Evolutionary conservation across 2,329 filamentous ascomycete genomes (phyloP).

Genomic region (Penicillium olsonii): DNA sequence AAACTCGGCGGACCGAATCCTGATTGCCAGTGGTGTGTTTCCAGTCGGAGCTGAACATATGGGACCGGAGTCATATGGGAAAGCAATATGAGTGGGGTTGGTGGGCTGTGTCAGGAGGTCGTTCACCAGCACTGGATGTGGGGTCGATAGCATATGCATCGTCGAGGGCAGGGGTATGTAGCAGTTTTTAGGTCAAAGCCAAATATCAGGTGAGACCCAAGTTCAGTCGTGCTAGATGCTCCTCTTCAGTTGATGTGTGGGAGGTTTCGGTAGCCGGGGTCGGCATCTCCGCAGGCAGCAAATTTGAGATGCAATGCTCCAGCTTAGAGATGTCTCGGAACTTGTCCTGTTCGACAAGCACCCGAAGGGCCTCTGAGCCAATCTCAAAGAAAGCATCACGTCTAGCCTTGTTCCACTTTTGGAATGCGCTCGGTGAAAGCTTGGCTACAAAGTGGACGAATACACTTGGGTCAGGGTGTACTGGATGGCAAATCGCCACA

Average conservation of each 20-base stretch:
- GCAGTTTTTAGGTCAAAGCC: background rate
- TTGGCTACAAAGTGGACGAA: constrained; percentile 32
- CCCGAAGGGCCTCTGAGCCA: constrained; percentile 41
- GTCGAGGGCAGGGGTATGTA: no score
- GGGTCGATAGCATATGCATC: no score
- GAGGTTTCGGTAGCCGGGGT: constrained; percentile 13
- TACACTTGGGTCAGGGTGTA: constrained; percentile 32
- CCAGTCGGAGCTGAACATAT: no score
- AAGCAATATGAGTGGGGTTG: no score
- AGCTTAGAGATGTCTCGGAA: constrained; percentile 32
- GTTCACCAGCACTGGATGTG: no score
- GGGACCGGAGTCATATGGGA: no score
- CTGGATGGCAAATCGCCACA: constrained; percentile 42
- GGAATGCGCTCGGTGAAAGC: constrained; percentile 21
- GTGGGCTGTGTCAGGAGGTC: no score
- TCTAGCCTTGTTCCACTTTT: constrained; percentile 19
- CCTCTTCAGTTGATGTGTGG: background rate
- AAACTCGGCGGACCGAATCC: no score
- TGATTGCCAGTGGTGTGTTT: no score
- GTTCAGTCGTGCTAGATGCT: constrained; percentile 3
- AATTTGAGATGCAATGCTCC: constrained; percentile 32
- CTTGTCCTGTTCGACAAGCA: constrained; percentile 37
- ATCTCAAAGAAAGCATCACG: constrained; percentile 34
- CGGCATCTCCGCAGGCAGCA: constrained; percentile 28
- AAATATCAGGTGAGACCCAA: constrained; percentile 9